Base-by-base conservation (phyloP, 2,329 filamentous ascomycete genomes). In the Cladosporium sp. region DNA sequence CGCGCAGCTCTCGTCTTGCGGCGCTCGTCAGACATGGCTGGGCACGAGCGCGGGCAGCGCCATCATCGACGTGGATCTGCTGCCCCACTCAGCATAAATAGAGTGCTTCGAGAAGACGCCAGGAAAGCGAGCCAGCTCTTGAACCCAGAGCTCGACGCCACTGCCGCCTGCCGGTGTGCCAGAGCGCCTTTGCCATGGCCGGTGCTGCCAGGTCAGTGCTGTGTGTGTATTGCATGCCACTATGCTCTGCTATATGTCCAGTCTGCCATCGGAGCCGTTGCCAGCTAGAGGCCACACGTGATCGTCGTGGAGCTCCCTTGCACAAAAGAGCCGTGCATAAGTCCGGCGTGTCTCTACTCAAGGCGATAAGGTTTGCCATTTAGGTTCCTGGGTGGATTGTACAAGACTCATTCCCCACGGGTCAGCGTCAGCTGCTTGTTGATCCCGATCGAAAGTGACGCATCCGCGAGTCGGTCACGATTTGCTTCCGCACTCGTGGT, bases 61-160 rank as follows among this genome's bases (percentile, higher is more conserved):
- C 52, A 56, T 56, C 54, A 56, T 56, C 54, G 54, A 47, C 54
- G 54, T 42, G 42, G 42, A 56, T 49, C 54, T 49, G 19, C 30
- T 47, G 42, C 54, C 54, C 54, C 43, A 47, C 54, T 17, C 43
- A 47, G 43, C 43, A 22, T 20, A n/a, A 9, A 34, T 49, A 56
- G 36, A 39, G 25, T 56, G 17, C 54, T 56, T 56, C 54, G 30
- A 47, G 54, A 56, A 56, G 54, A 56, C 54, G 43, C 54, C 28
- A 49, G n/a, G 54, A 56, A 56, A 43, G 49, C 49, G 28, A n/a
- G 19, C 28, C 52, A n/a, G 28, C 20, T 22, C 36, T 8, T 30
- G 51, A 15, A 9, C 28, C 30, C 17, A 36, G 30, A 17, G 47
- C 30, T 37, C 17, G 30, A 12, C 47, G 47, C 50, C 50, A 52